Percentiles rank a stretch among this genome's conserved stretches.
These are phyloP conservation scores for Pseudogymnoascus sp. DNA, from an alignment of 2,329 filamentous ascomycete species.

Conservation along the genomic window DNA sequence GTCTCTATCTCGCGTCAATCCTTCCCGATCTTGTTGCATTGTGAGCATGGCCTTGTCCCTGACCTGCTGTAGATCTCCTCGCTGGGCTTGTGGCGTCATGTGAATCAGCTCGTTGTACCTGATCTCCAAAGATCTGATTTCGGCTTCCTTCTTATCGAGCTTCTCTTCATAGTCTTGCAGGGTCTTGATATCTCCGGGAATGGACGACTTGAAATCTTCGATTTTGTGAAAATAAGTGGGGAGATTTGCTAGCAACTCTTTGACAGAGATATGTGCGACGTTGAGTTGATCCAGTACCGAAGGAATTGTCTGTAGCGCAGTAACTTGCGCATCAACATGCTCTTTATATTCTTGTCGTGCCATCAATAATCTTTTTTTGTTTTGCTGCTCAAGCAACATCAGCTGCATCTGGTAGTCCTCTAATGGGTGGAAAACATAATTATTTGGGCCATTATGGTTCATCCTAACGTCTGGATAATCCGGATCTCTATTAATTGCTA, in stretches of 20 bases:
- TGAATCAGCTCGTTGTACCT: background rate
- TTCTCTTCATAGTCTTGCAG: background rate
- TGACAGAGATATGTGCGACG: background rate
- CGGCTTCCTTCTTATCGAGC: background rate
- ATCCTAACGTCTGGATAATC: background rate
- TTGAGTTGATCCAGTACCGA: background rate
- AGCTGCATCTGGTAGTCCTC: conserved; percentile 79
- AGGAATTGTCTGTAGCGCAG: background rate
- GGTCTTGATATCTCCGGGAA: background rate
- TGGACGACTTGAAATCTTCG: background rate
- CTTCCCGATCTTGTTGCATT: background rate
- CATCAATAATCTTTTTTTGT: conserved; percentile 80
- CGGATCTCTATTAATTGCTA: background rate
- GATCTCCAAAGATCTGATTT: background rate
- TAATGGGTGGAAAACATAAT: background rate
- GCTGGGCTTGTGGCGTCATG: background rate
- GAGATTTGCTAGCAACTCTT: background rate
- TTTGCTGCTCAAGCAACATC: conserved; percentile 81
- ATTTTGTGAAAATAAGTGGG: background rate
- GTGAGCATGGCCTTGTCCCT: background rate
- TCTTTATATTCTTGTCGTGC: conserved; percentile 54
- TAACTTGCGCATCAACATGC: background rate
- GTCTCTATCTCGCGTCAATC: background rate
- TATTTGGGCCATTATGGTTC: background rate
- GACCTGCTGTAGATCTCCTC: background rate